Evolutionary conservation across 202 grass and related monocot species (phyloP), one percentile per base, ranked within the genome.

Genomic region (Musa balbisiana): DNA sequence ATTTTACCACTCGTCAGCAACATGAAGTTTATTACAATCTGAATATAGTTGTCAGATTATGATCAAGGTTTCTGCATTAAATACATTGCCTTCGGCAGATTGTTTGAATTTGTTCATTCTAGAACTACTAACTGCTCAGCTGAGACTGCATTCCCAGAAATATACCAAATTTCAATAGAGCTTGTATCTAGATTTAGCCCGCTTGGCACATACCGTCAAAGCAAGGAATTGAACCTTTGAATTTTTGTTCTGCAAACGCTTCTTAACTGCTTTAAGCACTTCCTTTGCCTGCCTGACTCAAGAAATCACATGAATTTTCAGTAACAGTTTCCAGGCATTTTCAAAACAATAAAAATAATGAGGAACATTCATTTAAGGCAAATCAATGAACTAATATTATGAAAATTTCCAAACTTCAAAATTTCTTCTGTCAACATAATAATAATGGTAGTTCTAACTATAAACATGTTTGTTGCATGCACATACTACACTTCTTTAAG

Each of bases 281-380:
- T 93, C 94, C 72, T 88, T 98, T 22, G 91, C 82, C 80, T 94
- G 91, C 91, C 88, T 98, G 85, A 83, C 84, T 59, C 64, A 94
- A 53, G 62, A 54, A 71, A 71, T 20, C 52, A 82, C 14, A 74
- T 62, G 29, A 78, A 74, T 8, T 27, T 16, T 29, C 14, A 55
- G 2, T 8, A 54, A 56, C 33, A 43, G 33, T 43, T 43, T 43
- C 33, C 5, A 43, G 33, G 33, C 33, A 43, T 24, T 27, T 55
- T 29, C 24, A 33, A 17, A 29, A 58, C 62, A 65, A 65, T 27
- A 4, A 3, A 65, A 64, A 65, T 4, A 43, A 9, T 12, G 26
- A 64, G 24, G 20, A 25, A 0, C 22, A 64, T 23, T 2, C 20
- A 23, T 12, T 64, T 8, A 24, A 64, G 21, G 3, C 10, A 12